Conservation (phyloP, 441 rosid genomes). For the Erysimum pusillum region DNA sequence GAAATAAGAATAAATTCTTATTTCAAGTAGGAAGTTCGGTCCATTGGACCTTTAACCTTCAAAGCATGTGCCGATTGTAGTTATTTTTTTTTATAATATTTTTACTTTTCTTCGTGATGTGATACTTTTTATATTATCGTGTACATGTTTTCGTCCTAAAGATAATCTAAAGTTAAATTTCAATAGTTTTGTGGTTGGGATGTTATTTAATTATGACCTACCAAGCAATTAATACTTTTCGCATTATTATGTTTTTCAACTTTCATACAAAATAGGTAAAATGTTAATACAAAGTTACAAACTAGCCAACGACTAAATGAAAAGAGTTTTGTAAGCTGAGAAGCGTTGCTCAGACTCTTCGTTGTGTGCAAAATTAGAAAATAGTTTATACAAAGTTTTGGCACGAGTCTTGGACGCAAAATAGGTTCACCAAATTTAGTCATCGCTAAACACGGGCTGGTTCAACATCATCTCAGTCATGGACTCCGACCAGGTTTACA, state of each 20-base stretch:
- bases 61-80: neutral
- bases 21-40: neutral
- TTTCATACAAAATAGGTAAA: slow-evolving; percentile 7
- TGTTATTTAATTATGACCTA: slow-evolving; percentile 37
- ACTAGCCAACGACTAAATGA: neutral
- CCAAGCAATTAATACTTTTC: slow-evolving; percentile 19
- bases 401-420: neutral
- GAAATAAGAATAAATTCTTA: no score
- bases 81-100: neutral
- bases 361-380: neutral
- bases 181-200: slow-evolving; percentile 44
- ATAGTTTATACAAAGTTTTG: neutral
- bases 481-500: neutral
- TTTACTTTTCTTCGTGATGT: neutral
- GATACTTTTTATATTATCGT: neutral
- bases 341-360: neutral
- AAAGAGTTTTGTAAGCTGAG: neutral
- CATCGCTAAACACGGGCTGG: neutral
- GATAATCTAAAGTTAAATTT: neutral
- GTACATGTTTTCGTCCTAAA: slow-evolving; percentile 1
- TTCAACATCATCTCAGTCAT: neutral
- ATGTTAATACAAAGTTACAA: neutral
- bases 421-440: neutral
- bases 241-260: slow-evolving; percentile 18
- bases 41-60: neutral